A percentile compares a stretch with the other conserved stretches of the same genome.
These are phyloP conservation scores for Carex littledalei DNA, from an alignment of 176 grass and related monocot species.

Conservation along the genomic window DNA sequence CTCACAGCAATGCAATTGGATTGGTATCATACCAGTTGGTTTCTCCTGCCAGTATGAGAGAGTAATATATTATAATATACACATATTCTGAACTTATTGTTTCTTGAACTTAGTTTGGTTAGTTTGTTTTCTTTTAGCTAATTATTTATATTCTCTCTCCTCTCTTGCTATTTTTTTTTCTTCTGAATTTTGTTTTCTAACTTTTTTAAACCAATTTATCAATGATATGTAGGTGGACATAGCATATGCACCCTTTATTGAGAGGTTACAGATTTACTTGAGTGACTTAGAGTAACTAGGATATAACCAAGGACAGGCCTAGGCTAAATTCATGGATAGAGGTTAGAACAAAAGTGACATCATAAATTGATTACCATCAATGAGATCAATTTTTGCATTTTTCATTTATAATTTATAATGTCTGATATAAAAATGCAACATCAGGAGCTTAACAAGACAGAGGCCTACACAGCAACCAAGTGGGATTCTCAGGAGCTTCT, in stretches of 20 bases:
- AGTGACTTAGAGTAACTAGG: slow-evolving; percentile 46
- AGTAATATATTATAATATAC: background rate
- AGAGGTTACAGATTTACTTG: slow-evolving; percentile 55
- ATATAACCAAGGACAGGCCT: slow-evolving; percentile 49
- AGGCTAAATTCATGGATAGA: slow-evolving; percentile 51
- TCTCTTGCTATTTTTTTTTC: background rate
- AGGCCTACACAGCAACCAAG: slow-evolving; percentile 46
- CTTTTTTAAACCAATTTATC: background rate
- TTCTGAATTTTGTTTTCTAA: background rate
- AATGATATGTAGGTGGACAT: slow-evolving; percentile 48
- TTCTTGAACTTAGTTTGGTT: slow-evolving; percentile 55
- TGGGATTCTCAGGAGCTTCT: slow-evolving; percentile 40
- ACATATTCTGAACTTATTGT: background rate
- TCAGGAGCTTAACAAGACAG: slow-evolving; percentile 60
- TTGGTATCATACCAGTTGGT: background rate
- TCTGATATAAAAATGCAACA: slow-evolving; percentile 9
- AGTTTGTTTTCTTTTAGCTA: background rate
- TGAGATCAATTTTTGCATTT: background rate
- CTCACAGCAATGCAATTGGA: background rate
- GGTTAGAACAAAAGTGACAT: slow-evolving; percentile 11
- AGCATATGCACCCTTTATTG: slow-evolving; percentile 62
- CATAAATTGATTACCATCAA: background rate
- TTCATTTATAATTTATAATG: background rate
- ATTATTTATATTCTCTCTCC: background rate
- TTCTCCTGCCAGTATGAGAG: background rate